Conservation (phyloP, 257 asterid genomes). For the Solanum tacnaense region DNA sequence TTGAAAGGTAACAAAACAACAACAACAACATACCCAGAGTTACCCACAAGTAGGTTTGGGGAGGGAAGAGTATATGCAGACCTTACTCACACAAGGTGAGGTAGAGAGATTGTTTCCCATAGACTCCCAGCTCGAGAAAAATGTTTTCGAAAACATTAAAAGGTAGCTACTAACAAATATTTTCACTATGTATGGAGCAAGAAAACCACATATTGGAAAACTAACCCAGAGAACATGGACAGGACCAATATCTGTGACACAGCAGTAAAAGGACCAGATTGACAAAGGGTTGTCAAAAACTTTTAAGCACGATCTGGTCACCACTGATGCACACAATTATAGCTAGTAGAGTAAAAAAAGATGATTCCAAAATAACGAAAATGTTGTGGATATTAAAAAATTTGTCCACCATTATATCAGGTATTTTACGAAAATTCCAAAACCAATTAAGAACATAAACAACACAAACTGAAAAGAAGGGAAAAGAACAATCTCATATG, state of each 20-base stretch:
- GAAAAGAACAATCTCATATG: conserved; percentile 54
- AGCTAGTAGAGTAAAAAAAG: not conserved
- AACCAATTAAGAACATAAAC: too few relatives aligned
- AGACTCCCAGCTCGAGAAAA: too few relatives aligned
- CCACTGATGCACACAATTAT: not conserved
- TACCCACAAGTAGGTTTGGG: too few relatives aligned
- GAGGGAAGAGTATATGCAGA: not conserved
- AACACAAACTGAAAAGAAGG: too few relatives aligned
- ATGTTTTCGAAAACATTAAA: not conserved
- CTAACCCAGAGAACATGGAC: too few relatives aligned
- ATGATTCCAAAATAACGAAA: not conserved
- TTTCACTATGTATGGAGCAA: not conserved
- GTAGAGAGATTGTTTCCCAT: too few relatives aligned
- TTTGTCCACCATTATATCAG: conserved; percentile 15
- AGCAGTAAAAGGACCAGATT: not conserved
- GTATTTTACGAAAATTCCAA: too few relatives aligned
- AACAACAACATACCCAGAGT: too few relatives aligned
- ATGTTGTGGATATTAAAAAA: not conserved
- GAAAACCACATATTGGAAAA: not conserved
- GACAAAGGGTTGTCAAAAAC: not conserved
- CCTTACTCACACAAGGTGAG: too few relatives aligned
- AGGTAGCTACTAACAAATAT: not conserved
- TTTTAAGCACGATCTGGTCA: not conserved
- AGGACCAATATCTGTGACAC: not conserved
- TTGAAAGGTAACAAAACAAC: too few relatives aligned